These are phyloP conservation scores for Solanum virginianum DNA, from an alignment of 257 asterid species.

Conservation along the genomic window DNA sequence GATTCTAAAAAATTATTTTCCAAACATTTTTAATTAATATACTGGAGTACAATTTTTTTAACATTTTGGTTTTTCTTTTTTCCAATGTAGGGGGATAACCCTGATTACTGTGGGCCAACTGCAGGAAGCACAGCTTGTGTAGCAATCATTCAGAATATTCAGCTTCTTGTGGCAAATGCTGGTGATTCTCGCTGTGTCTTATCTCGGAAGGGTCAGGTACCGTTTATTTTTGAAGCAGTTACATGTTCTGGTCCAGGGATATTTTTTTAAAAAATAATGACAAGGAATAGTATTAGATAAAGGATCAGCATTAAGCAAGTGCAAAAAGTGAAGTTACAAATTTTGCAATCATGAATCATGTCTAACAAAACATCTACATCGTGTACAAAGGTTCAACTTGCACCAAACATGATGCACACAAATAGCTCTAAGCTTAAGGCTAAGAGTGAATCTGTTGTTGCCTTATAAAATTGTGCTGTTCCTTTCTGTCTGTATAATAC, in stretches of 20 bases:
- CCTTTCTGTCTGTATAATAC: background rate
- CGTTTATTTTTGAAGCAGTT: background rate
- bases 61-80: background rate
- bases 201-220: slow-evolving; percentile 74
- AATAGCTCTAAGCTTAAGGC: background rate
- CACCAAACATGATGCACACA: background rate
- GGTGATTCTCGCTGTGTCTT: slow-evolving; percentile 93
- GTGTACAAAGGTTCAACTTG: background rate
- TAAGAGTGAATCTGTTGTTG: background rate
- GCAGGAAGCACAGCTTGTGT: slow-evolving; percentile 90
- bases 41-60: background rate
- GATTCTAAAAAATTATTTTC: background rate
- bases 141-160: slow-evolving; percentile 48
- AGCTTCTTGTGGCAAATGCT: slow-evolving; percentile 78
- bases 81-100: slow-evolving; percentile 38
- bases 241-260: background rate
- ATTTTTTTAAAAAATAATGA: background rate
- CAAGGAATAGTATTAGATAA: background rate
- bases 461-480: background rate
- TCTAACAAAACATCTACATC: background rate
- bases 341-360: background rate
- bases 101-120: slow-evolving; percentile 58
- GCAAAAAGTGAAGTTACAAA: background rate
- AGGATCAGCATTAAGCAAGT: background rate
- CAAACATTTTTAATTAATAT: background rate